phyloP scores from a whole-genome alignment of 495 filamentous ascomycete genomes.

The Hyaloscypha finlandica region DNA sequence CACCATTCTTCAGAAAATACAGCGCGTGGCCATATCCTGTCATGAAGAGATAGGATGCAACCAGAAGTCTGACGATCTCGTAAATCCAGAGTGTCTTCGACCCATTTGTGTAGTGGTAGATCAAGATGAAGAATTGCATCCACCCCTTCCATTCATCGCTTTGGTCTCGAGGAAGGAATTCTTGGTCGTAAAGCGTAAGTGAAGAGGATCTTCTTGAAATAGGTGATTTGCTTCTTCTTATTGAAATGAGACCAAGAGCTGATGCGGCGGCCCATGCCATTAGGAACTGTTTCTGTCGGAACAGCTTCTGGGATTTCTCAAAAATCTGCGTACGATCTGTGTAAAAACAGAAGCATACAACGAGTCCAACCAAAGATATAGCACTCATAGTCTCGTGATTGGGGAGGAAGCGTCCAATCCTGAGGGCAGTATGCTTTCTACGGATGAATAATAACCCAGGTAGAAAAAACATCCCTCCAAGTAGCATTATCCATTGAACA shows the following conservation, averaged over 20 bases:
- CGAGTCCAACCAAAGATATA: constrained; percentile 37
- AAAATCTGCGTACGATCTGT: constrained; percentile 58
- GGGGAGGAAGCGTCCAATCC: constrained; percentile 15
- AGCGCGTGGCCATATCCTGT: constrained; percentile 61
- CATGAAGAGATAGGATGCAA: constrained; percentile 64
- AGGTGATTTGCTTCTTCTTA: constrained; percentile 33
- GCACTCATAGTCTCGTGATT: constrained; percentile 6
- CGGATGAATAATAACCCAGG: constrained; percentile 26
- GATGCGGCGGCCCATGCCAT: constrained; percentile 36
- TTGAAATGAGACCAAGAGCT: constrained; percentile 40
- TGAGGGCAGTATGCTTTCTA: constrained; percentile 11
- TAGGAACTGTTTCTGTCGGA: constrained; percentile 42
- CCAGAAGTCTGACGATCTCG: constrained; percentile 51
- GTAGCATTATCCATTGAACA: constrained; percentile 38
- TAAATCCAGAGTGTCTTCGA: constrained; percentile 55
- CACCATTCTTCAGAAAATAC: constrained; percentile 52
- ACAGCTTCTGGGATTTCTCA: constrained; percentile 58
- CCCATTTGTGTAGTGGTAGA: constrained; percentile 59
- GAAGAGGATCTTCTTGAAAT: constrained; percentile 8
- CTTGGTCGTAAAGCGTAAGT: constrained; percentile 25
- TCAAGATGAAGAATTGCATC: constrained; percentile 60
- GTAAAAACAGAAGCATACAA: constrained; percentile 52
- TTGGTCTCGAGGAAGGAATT: constrained; percentile 54
- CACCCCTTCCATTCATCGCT: constrained; percentile 67
- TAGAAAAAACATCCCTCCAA: constrained; percentile 37